These are phyloP conservation scores for Colletotrichum simmondsii DNA, from an alignment of 2,329 filamentous ascomycete species.

Conservation along the genomic window DNA sequence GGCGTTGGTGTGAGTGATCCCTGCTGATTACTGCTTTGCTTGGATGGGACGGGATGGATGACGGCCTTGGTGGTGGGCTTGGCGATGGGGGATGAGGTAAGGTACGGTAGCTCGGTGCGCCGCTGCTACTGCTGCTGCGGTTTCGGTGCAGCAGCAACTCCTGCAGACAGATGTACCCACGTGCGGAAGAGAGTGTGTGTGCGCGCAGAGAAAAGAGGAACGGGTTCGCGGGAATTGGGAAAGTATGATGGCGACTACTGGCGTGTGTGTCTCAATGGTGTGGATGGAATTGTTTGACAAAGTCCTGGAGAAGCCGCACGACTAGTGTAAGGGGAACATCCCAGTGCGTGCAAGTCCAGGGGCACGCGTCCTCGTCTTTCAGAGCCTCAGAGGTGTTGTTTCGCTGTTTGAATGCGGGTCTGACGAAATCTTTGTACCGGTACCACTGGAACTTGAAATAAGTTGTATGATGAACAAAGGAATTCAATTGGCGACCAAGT, in stretches of 20 bases:
- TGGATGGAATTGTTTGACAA: not conserved
- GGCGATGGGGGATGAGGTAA: slow-evolving; percentile 29
- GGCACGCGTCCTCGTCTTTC: not conserved
- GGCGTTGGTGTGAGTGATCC: slow-evolving; percentile 10
- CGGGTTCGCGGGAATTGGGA: slow-evolving; percentile 4
- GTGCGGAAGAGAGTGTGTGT: not conserved
- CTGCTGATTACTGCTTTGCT: slow-evolving; percentile 1
- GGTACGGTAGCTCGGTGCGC: slow-evolving; percentile 10
- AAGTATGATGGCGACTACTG: slow-evolving; percentile 1
- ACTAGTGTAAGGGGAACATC: slow-evolving; percentile 7
- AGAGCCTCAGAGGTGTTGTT: not conserved
- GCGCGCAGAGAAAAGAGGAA: not conserved
- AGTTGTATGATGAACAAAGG: not conserved
- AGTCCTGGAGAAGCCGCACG: not conserved
- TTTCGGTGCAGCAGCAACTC: not conserved
- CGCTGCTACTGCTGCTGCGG: not conserved
- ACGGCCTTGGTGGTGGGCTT: slow-evolving; percentile 11
- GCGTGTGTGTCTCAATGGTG: slow-evolving; percentile 15
- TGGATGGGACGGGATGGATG: slow-evolving; percentile 4
- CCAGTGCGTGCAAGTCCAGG: slow-evolving; percentile 4
- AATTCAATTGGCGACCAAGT: not conserved
- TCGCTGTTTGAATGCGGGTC: not conserved
- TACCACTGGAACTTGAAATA: not conserved
- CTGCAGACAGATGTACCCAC: slow-evolving; percentile 14
- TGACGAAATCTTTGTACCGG: not conserved